Percentiles rank a stretch among this genome's conserved stretches.
These are phyloP conservation scores for Fusarium praegraminearum DNA, from an alignment of 2,329 filamentous ascomycete species.

Conservation along the genomic window DNA sequence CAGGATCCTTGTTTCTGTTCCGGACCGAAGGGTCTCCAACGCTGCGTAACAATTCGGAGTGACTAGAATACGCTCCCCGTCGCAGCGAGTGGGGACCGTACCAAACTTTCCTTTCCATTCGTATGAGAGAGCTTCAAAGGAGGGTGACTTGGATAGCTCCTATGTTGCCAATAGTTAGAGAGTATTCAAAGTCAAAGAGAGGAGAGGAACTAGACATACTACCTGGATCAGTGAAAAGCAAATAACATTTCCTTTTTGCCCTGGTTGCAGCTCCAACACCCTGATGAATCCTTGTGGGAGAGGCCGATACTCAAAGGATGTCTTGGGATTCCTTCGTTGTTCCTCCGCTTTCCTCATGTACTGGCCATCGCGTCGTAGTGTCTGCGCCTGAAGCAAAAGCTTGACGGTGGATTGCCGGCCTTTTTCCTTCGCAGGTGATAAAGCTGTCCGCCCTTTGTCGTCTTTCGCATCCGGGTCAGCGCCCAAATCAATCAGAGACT, in stretches of 20 bases:
- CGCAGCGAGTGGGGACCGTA: fast-evolving
- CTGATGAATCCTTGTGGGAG: neutral
- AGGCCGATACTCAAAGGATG: neutral
- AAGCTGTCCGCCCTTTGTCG: neutral
- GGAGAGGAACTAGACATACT: neutral
- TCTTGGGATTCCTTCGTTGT: neutral
- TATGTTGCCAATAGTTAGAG: neutral
- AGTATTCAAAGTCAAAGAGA: fast-evolving
- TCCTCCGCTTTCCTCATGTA: neutral
- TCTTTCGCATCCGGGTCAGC: too few relatives aligned
- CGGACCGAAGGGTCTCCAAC: neutral
- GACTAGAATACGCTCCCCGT: neutral
- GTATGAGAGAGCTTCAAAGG: neutral
- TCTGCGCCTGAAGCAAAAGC: neutral
- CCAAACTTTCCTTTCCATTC: neutral
- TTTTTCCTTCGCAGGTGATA: neutral
- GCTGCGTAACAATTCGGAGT: neutral
- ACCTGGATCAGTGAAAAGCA: neutral
- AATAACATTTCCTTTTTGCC: neutral
- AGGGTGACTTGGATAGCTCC: neutral
- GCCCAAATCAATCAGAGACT: too few relatives aligned
- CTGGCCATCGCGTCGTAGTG: fast-evolving
- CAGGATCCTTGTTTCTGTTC: neutral
- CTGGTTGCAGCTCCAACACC: neutral
- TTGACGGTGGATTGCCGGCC: neutral